Evolutionary conservation across 2,329 filamentous ascomycete genomes (phyloP).

Genomic region (Penicillium sclerotiorum): DNA sequence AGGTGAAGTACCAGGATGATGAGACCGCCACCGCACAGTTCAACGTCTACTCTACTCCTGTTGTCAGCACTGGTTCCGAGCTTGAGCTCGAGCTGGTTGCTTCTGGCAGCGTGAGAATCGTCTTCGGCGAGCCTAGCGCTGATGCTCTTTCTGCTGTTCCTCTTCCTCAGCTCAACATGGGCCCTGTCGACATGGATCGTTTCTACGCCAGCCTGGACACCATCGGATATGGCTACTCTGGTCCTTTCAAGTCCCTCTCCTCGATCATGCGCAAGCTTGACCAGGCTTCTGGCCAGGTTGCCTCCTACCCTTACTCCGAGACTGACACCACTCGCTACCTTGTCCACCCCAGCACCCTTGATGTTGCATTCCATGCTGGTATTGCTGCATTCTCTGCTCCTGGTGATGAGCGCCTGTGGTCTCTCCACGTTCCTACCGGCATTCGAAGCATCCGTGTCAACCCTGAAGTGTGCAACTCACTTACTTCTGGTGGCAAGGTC

Average conservation of each 20-base stretch:
- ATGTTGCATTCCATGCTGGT: constrained; percentile 33
- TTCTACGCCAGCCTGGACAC: not conserved
- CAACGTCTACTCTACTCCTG: not conserved
- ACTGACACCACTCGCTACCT: not conserved
- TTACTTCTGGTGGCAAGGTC: not conserved
- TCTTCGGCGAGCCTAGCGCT: too few relatives aligned
- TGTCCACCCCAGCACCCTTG: constrained; percentile 26
- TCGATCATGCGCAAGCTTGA: not conserved
- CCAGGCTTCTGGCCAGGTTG: not conserved
- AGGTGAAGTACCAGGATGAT: too few relatives aligned
- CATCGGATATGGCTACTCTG: not conserved
- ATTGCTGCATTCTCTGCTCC: constrained; percentile 27
- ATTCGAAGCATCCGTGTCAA: constrained; percentile 16
- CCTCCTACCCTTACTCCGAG: not conserved
- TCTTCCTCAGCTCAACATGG: not conserved
- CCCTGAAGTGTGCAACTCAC: constrained; percentile 2
- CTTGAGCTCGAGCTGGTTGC: too few relatives aligned
- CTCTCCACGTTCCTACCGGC: constrained; percentile 18
- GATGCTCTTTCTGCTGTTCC: too few relatives aligned
- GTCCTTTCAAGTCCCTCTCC: not conserved
- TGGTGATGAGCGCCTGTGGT: constrained; percentile 17
- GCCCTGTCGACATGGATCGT: not conserved
- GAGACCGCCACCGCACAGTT: too few relatives aligned
- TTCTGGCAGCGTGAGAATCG: too few relatives aligned
- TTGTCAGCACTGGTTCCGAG: too few relatives aligned